Evolutionary conservation across 352 stramenopile genomes (phyloP).

Genomic region (Pythium folliculosum): DNA sequence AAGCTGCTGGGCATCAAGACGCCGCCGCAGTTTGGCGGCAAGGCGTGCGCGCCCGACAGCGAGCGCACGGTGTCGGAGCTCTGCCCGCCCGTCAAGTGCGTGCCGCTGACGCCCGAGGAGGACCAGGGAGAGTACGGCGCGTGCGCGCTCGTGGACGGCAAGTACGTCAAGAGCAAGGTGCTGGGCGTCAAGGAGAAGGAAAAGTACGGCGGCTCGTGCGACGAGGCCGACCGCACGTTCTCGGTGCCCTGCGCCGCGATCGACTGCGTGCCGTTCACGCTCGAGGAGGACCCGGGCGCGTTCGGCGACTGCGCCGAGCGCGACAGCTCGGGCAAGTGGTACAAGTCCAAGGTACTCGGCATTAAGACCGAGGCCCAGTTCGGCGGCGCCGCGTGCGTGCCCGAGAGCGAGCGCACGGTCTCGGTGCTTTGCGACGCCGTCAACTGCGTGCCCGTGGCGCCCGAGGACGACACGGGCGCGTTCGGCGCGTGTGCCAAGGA

Average conservation of each 20-base stretch:
- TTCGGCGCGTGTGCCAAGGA: not conserved
- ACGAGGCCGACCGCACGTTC: not conserved
- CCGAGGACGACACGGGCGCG: not conserved
- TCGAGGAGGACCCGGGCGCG: not conserved
- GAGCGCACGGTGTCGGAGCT: not conserved
- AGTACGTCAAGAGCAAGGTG: not conserved
- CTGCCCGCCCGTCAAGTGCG: not conserved
- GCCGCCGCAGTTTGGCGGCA: not conserved
- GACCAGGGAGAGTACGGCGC: not conserved
- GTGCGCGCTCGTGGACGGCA: not conserved
- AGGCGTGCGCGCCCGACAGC: not conserved
- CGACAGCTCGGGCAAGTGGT: not conserved
- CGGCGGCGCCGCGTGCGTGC: not conserved
- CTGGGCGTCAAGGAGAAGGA: not conserved
- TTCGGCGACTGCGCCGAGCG: not conserved
- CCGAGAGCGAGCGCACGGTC: not conserved
- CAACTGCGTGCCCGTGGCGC: not conserved
- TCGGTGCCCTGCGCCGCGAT: not conserved
- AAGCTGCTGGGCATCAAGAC: slow-evolving; percentile 1
- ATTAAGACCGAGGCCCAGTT: slow-evolving; percentile 1
- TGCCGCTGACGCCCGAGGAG: not conserved
- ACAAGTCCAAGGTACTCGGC: slow-evolving; percentile 1
- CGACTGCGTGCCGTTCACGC: not conserved
- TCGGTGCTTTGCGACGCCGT: not conserved
- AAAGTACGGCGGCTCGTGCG: not conserved